Conservation (phyloP, 148 eudicot genomes). For the Spergularia marina region DNA sequence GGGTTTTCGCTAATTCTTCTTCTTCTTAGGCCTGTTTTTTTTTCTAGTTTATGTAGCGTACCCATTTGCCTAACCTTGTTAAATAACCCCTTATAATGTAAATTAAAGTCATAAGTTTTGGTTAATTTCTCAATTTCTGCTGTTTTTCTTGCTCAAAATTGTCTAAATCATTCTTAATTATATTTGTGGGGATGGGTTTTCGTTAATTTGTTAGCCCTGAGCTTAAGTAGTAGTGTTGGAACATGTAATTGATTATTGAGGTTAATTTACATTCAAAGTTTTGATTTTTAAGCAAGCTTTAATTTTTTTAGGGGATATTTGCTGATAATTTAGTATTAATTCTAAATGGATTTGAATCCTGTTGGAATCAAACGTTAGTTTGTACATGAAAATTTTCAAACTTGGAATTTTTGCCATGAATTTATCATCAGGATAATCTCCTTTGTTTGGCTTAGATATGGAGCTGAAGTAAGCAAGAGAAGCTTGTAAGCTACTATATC, state of each 20-base stretch:
- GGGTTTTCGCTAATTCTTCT: constrained; percentile 42
- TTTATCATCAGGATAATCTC: constrained; percentile 37
- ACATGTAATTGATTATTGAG: no score
- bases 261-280: background rate
- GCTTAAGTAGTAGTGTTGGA: background rate
- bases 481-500: constrained; percentile 28
- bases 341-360: constrained; percentile 42
- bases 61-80: constrained; percentile 27
- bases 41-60: background rate
- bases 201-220: constrained; percentile 35
- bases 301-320: background rate
- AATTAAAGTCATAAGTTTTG: constrained; percentile 36
- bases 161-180: constrained; percentile 14
- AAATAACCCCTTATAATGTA: constrained; percentile 9
- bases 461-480: constrained; percentile 45
- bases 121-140: constrained; percentile 31
- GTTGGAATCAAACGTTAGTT: constrained; percentile 24
- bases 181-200: constrained; percentile 34
- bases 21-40: background rate
- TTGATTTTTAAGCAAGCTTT: constrained; percentile 18
- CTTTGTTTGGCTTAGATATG: constrained; percentile 28
- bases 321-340: constrained; percentile 20
- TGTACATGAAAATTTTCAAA: constrained; percentile 29
- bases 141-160: constrained; percentile 2
- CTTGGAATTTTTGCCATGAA: constrained; percentile 25